Conservation (phyloP, 1,284 basidiomycete species). For the Ganoderma boninense region DNA sequence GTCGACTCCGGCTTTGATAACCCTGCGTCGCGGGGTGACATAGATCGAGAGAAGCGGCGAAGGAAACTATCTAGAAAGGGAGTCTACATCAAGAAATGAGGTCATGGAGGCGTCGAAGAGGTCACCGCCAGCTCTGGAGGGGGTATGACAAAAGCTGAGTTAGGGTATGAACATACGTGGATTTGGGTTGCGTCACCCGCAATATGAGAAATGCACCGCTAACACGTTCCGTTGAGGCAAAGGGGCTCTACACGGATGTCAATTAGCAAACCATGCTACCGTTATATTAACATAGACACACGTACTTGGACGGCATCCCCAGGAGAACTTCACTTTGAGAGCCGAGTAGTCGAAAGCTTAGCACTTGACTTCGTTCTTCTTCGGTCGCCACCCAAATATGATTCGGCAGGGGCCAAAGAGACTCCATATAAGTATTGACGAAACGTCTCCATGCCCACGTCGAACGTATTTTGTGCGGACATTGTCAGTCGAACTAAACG, state of each 20-base stretch:
- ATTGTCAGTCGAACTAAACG: constrained; percentile 59
- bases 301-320: background rate
- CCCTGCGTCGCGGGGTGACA: background rate
- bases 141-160: background rate
- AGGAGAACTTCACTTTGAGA: background rate
- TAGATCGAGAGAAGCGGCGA: background rate
- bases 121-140: background rate
- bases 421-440: constrained; percentile 56
- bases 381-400: background rate
- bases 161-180: background rate
- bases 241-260: background rate
- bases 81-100: background rate
- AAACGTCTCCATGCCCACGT: constrained; percentile 61
- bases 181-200: background rate
- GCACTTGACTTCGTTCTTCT: background rate
- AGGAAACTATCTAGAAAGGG: background rate
- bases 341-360: background rate
- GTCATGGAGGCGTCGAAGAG: background rate
- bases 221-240: background rate
- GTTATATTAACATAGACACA: background rate
- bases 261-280: background rate
- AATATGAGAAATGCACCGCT: background rate
- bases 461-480: constrained; percentile 38
- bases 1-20: background rate
- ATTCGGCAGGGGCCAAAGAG: background rate